phyloP scores from a whole-genome alignment of 2,329 filamentous ascomycete species.

The Aspergillus awamori region DNA sequence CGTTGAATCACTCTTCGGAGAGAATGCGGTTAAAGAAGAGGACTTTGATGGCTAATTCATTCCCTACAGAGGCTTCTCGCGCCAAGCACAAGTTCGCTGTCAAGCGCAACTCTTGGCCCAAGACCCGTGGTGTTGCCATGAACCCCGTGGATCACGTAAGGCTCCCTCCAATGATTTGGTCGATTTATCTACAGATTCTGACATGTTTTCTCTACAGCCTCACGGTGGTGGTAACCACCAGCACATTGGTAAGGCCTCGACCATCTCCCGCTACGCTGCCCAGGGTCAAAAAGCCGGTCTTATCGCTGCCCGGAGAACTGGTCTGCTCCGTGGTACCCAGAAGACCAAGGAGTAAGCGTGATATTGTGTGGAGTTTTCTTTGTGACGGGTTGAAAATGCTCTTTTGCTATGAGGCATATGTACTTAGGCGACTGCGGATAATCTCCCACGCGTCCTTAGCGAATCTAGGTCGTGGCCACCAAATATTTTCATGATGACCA shows the following conservation, averaged over 20 bases:
- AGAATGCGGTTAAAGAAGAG: background rate
- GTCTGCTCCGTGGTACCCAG: slow-evolving; percentile 99
- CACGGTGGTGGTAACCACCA: slow-evolving; percentile 99
- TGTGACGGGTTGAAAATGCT: slow-evolving; percentile 47
- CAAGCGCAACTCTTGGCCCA: slow-evolving; percentile 99
- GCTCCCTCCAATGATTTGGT: slow-evolving; percentile 11
- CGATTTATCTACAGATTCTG: slow-evolving; percentile 10
- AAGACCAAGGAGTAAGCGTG: slow-evolving; percentile 95
- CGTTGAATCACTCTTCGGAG: background rate
- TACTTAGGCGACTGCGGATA: slow-evolving; percentile 46
- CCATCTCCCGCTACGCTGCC: slow-evolving; percentile 96
- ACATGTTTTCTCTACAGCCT: slow-evolving; percentile 52
- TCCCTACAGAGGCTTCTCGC: slow-evolving; percentile 83
- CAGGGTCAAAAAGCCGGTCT: slow-evolving; percentile 99
- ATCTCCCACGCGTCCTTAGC: slow-evolving; percentile 43
- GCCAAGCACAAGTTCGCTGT: slow-evolving; percentile 99
- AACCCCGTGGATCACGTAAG: slow-evolving; percentile 96
- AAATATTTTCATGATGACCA: slow-evolving; percentile 37
- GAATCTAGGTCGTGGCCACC: slow-evolving; percentile 45
- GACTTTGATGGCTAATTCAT: slow-evolving; percentile 43
- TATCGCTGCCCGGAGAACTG: slow-evolving; percentile 98
- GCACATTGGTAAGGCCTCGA: slow-evolving; percentile 99
- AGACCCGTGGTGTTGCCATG: slow-evolving; percentile 99
- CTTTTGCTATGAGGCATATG: slow-evolving; percentile 47
- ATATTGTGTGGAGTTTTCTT: slow-evolving; percentile 61